Evolutionary conservation across 2,329 filamentous ascomycete species (phyloP).

Genomic region (Penicillium sp.): DNA sequence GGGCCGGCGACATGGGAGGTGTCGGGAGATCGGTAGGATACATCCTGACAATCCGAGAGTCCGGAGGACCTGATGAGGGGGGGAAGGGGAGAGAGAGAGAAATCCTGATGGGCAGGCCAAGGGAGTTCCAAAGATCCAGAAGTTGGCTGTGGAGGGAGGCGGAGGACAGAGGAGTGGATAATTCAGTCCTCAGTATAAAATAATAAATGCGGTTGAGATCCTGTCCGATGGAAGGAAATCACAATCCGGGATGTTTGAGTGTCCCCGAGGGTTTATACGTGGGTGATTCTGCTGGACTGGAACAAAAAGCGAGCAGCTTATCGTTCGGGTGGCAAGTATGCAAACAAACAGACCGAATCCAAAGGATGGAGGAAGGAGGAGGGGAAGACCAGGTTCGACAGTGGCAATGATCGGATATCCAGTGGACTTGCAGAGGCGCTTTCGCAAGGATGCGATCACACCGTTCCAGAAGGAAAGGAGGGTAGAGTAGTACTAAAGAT

Average conservation of each 20-base stretch:
- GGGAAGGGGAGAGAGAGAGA: background rate
- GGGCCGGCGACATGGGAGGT: conserved; percentile 40
- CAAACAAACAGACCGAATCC: background rate
- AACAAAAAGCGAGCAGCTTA: background rate
- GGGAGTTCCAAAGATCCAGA: background rate
- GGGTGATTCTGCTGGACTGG: background rate
- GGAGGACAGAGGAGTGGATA: too few species aligned
- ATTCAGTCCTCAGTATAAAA: too few species aligned
- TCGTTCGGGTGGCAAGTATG: background rate
- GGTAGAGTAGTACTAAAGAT: background rate
- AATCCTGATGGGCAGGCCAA: background rate
- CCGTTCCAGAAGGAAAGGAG: conserved; percentile 1
- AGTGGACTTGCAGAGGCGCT: background rate
- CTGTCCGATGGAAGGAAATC: too few species aligned
- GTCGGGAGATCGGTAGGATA: conserved; percentile 43
- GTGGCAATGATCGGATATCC: background rate
- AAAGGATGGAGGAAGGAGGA: background rate
- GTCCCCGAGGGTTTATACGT: too few species aligned
- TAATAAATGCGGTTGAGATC: too few species aligned
- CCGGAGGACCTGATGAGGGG: background rate
- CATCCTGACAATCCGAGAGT: conserved; percentile 22
- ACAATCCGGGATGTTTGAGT: too few species aligned
- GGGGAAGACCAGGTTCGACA: background rate
- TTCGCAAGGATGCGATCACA: background rate
- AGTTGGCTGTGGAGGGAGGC: too few species aligned